Conservation (phyloP, 2,329 filamentous ascomycete species). For the Paracamarosporium sp. region DNA sequence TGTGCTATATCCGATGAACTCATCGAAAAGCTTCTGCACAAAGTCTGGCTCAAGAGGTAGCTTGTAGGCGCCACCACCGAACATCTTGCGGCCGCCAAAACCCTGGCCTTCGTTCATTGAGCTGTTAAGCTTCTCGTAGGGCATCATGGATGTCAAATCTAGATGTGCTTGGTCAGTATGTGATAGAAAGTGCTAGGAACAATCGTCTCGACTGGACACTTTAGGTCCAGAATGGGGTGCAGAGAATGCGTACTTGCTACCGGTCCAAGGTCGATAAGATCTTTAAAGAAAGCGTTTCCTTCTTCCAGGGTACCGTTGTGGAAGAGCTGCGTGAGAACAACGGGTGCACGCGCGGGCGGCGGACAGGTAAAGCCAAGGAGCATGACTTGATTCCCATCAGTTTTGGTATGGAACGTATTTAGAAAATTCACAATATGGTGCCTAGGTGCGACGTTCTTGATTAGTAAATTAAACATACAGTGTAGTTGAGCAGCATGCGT, state of each 20-base stretch:
- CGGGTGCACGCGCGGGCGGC: constrained; percentile 36
- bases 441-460: too few species aligned
- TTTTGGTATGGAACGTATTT: constrained; percentile 37
- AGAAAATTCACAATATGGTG: constrained; percentile 33
- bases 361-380: constrained; percentile 35
- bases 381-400: constrained; percentile 37
- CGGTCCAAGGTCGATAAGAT: constrained; percentile 35
- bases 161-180: too few species aligned
- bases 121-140: constrained; percentile 43
- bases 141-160: constrained; percentile 22
- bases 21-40: constrained; percentile 29
- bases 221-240: too few species aligned
- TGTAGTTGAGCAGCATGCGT: too few species aligned
- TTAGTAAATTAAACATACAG: too few species aligned
- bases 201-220: too few species aligned
- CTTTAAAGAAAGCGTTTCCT: constrained; percentile 31
- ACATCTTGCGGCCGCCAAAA: constrained; percentile 47
- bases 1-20: constrained; percentile 35
- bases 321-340: constrained; percentile 38
- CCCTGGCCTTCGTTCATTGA: constrained; percentile 34
- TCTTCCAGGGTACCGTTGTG: constrained; percentile 44
- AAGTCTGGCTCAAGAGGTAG: constrained; percentile 35
- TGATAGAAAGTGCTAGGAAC: too few species aligned
- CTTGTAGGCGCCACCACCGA: constrained; percentile 46
- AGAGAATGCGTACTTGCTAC: constrained; percentile 13